phyloP scores from a whole-genome alignment of 1,284 basidiomycete genomes.

The Termitomyces sp. region DNA sequence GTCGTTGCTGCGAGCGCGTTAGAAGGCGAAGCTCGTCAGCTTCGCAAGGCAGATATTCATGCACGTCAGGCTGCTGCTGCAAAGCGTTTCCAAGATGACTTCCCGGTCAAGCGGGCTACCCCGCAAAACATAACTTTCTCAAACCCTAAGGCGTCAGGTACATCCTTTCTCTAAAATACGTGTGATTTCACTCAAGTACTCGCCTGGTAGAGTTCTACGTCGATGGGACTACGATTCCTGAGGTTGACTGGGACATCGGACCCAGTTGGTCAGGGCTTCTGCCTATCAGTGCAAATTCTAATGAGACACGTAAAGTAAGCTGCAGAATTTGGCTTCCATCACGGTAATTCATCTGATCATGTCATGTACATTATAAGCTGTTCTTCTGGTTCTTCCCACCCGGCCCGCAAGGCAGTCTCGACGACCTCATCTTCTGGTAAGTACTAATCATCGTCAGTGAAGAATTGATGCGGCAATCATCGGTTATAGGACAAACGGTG shows the following conservation, averaged over 20 bases:
- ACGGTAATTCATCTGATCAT: not conserved
- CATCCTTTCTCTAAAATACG: not conserved
- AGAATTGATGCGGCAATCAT: not conserved
- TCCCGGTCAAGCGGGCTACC: not conserved
- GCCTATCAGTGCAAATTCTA: not conserved
- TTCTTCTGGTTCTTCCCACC: conserved; percentile 1
- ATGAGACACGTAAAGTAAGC: not conserved
- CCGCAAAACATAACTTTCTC: conserved; percentile 4
- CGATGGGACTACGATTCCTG: not conserved
- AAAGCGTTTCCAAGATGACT: conserved; percentile 2
- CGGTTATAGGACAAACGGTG: not conserved
- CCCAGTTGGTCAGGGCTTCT: not conserved
- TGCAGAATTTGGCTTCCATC: not conserved
- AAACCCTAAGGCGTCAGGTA: conserved; percentile 8
- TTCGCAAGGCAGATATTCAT: conserved; percentile 4
- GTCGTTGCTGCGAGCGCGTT: not conserved
- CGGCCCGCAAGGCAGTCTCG: not conserved
- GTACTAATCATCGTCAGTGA: not conserved
- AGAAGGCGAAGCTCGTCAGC: conserved; percentile 2
- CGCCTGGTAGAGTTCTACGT: not conserved
- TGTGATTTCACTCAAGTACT: not conserved
- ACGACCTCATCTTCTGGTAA: not conserved
- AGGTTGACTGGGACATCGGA: not conserved
- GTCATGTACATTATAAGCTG: not conserved
- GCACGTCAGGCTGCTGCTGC: conserved; percentile 2